Base-by-base conservation (phyloP, 1,284 basidiomycete species). In the Ceratobasidium theobromae region DNA sequence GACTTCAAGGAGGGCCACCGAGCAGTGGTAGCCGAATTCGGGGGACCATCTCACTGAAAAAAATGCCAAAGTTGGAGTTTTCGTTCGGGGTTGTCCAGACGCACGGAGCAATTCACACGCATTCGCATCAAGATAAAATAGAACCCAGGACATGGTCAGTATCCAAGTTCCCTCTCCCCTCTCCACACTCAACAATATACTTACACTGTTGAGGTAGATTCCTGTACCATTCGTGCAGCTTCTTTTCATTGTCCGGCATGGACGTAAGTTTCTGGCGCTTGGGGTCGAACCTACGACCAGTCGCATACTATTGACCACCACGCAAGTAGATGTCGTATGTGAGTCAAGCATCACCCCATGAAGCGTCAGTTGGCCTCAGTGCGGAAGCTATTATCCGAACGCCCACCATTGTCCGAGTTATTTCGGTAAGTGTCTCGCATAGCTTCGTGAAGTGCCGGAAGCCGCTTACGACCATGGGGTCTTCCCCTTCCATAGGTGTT, bases 21-120 rank as follows among this genome's bases (percentile, higher is more conserved):
- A 45, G 45, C 57, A 62, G 57, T 51, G 25, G 57, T 62, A 62
- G 57, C 57, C 57, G 14, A 32, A 51, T 48, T 62, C 57, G 46
- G 57, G 57, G 57, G 57, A 33, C 57, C 57, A 62, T 62, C 43
- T 48, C 46, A 62, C 57, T 62, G 57, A 28, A 14, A 40, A 14
- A 25, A 45, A 49, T 30, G 57, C 32, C 27, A 12, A 32, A 49
- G 25, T n/a, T n/a, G n/a, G 21, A 27, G 21, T 18, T 38, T 38
- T 40, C 8, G 33, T 62, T 62, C 57, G 57, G 55, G 46, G 53
- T 54, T 54, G 21, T 9, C 35, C 1, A 28, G 25, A 43, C 18
- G n/a, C 11, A 43, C n/a, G 55, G 43, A 5, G 6, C 21, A 32
- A 14, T 21, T 33, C 21, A 46, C 57, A 48, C 57, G 46, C 46